Base-by-base conservation (phyloP, 2,329 filamentous ascomycete genomes). In the Penicillium sp. region DNA sequence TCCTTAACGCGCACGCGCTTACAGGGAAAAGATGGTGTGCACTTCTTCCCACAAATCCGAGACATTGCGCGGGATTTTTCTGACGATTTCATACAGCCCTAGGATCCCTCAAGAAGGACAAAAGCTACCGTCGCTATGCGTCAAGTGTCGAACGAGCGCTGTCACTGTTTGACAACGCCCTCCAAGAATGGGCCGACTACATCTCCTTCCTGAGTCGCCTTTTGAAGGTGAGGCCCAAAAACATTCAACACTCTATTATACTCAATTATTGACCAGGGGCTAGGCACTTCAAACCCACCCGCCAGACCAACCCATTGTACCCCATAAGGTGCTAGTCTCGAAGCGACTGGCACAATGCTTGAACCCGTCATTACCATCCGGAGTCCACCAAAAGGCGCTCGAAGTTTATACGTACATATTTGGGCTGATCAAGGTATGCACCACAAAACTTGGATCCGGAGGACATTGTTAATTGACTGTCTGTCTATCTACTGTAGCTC, bases 171-270 rank as follows among this genome's bases (percentile, higher is more conserved):
- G 95, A 99, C 72, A 93, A 91, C 16, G 87, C 91, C 29, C 82
- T 97, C 65, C 92, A 98, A 77, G 95, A 99, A 86, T 99, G 95
- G 95, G 95, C 96, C 49, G 95, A 99, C 78, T 99, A 99, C 73
- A 99, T 99, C 69, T 96, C 93, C 19, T 99, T 98, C 73, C 79
- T 99, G 55, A 96, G 90, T 71, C 87, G 91, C 60, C 82, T 99
- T 49, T 81, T 96, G 60, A 98, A 97, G 86, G 91, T 93, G 73
- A 66, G 71, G 63, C 60, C 10, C 11, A 8, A 13, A 8, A 5
- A 11, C 2, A 10, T 19, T 4, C n/a, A 24, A 2, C 2, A 16
- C 10, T 19, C 4, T 46, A n/a, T 11, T 16, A 24, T 4, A 27
- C 44, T 44, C 14, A 24, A 10, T 14, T 6, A 19, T 13, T 33